phyloP scores from a whole-genome alignment of 345 rosid genomes.

The Hibiscus mutabilis region DNA sequence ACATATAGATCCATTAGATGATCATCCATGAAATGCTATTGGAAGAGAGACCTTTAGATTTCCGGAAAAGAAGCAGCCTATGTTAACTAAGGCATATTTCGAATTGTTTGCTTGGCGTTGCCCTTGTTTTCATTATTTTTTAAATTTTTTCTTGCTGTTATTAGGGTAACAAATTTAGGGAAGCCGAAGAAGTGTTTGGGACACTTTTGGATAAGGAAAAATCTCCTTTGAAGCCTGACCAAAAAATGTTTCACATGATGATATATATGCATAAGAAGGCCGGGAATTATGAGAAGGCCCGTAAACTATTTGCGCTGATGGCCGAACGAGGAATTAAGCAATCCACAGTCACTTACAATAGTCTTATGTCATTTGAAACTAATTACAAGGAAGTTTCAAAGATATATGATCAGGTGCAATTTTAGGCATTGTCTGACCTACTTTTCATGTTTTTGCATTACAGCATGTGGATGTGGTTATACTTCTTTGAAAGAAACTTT shows the following conservation, averaged over 20 bases:
- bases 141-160: background rate
- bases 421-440: background rate
- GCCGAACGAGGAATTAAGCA: constrained; percentile 58
- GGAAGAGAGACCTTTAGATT: background rate
- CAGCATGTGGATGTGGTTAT: background rate
- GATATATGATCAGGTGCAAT: constrained; percentile 82
- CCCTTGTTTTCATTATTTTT: background rate
- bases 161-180: constrained; percentile 77
- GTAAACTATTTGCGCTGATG: constrained; percentile 67
- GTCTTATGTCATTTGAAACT: constrained; percentile 88
- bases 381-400: constrained; percentile 92
- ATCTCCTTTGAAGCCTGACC: constrained; percentile 77
- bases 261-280: constrained; percentile 88
- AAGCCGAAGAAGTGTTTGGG: constrained; percentile 77
- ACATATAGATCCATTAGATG: background rate
- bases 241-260: constrained; percentile 95
- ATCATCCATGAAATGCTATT: background rate
- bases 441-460: background rate
- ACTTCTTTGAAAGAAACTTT: background rate
- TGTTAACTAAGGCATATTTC: background rate
- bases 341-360: constrained; percentile 77
- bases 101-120: background rate
- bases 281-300: constrained; percentile 79
- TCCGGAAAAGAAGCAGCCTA: background rate
- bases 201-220: constrained; percentile 60